These are phyloP conservation scores for Aspergillus piperis DNA, from an alignment of 2,329 filamentous ascomycete species.

Conservation along the genomic window DNA sequence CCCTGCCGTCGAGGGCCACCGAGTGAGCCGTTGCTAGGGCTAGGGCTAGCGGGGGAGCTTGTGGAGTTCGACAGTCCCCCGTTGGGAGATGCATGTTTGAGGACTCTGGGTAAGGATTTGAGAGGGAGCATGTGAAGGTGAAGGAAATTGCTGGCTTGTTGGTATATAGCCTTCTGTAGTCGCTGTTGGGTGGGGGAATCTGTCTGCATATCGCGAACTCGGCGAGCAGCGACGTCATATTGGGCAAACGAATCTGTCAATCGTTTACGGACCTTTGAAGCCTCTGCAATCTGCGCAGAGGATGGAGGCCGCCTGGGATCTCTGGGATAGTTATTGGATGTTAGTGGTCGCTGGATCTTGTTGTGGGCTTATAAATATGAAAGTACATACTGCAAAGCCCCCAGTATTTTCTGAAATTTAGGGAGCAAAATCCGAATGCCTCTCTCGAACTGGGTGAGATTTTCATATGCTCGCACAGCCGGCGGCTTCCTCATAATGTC, in stretches of 20 bases:
- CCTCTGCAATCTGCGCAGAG: conserved; percentile 74
- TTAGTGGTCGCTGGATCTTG: not conserved
- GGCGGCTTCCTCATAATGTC: conserved; percentile 68
- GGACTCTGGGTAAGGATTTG: conserved; percentile 69
- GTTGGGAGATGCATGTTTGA: conserved; percentile 62
- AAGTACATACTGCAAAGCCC: conserved; percentile 63
- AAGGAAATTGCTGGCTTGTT: conserved; percentile 78
- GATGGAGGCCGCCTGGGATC: conserved; percentile 67
- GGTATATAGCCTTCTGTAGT: conserved; percentile 79
- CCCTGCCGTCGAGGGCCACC: conserved; percentile 34
- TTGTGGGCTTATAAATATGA: not conserved
- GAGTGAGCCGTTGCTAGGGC: conserved; percentile 23
- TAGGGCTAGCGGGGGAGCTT: conserved; percentile 25
- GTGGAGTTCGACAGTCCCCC: conserved; percentile 37
- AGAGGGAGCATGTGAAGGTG: conserved; percentile 89
- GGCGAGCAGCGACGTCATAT: conserved; percentile 78
- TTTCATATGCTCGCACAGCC: conserved; percentile 79
- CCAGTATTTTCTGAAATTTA: conserved; percentile 76
- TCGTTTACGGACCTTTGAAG: conserved; percentile 83
- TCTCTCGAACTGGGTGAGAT: conserved; percentile 80
- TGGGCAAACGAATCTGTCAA: conserved; percentile 87
- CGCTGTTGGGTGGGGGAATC: conserved; percentile 70
- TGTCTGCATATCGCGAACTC: conserved; percentile 76
- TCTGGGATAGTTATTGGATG: conserved; percentile 29
- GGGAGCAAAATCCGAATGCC: conserved; percentile 81